phyloP scores from a whole-genome alignment of 495 filamentous ascomycete species.

The Tricharina praecox region DNA sequence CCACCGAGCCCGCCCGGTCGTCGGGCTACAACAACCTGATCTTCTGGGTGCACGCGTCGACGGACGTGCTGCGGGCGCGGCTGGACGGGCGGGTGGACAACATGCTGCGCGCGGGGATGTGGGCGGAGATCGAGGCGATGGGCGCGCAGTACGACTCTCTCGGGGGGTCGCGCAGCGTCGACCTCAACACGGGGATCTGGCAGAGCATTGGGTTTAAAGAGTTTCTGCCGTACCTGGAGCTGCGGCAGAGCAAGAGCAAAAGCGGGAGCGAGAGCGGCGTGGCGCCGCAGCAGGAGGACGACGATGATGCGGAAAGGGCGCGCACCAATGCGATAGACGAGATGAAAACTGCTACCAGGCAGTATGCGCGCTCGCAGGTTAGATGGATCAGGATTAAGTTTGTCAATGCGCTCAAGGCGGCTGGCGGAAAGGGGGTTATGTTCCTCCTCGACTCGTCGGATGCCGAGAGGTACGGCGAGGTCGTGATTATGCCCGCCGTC shows the following conservation, averaged over 20 bases:
- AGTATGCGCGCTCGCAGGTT: conserved; percentile 69
- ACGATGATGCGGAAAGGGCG: conserved; percentile 14
- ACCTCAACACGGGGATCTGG: conserved; percentile 73
- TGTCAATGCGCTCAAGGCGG: conserved; percentile 37
- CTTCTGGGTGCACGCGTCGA: conserved; percentile 72
- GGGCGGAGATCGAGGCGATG: conserved; percentile 45
- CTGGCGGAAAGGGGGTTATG: conserved; percentile 29
- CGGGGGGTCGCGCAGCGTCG: conserved; percentile 41
- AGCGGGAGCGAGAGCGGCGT: no score
- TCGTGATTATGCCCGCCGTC: conserved; percentile 47
- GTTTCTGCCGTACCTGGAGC: conserved; percentile 50
- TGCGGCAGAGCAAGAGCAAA: no score
- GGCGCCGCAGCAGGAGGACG: conserved; percentile 20
- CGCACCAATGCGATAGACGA: conserved; percentile 34
- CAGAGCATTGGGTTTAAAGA: conserved; percentile 93
- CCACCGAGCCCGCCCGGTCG: no score
- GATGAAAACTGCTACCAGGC: conserved; percentile 63
- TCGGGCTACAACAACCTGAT: conserved; percentile 44
- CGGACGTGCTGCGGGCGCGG: conserved; percentile 45
- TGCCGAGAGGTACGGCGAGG: conserved; percentile 35
- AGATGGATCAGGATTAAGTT: conserved; percentile 78
- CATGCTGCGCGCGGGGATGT: conserved; percentile 63
- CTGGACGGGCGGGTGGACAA: conserved; percentile 61
- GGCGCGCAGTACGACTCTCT: conserved; percentile 40
- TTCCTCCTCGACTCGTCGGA: conserved; percentile 65